Conservation (phyloP, 2,329 filamentous ascomycete genomes). For the Neonectria coccinea region DNA sequence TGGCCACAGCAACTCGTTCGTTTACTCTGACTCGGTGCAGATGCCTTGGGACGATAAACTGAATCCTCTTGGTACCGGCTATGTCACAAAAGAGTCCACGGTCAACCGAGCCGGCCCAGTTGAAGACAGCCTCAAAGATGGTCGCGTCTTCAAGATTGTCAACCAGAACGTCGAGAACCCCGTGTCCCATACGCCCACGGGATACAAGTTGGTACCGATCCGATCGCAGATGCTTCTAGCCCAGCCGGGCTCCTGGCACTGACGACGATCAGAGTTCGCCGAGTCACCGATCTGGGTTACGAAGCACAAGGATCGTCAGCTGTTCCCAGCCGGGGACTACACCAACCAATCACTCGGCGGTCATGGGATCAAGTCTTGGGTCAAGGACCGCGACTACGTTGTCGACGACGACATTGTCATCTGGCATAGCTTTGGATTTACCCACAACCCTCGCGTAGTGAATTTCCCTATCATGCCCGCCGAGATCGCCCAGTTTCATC, state of each 20-base stretch:
- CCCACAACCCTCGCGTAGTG: slow-evolving; percentile 71
- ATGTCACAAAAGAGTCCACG: slow-evolving; percentile 59
- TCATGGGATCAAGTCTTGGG: slow-evolving; percentile 60
- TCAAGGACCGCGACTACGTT: slow-evolving; percentile 60
- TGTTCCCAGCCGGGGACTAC: slow-evolving; percentile 57
- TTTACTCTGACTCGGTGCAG: slow-evolving; percentile 53
- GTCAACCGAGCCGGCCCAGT: slow-evolving; percentile 61
- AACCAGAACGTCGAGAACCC: slow-evolving; percentile 55
- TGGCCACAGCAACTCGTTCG: slow-evolving; percentile 61
- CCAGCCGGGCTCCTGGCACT: slow-evolving; percentile 54
- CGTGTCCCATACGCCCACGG: slow-evolving; percentile 55
- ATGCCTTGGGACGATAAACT: slow-evolving; percentile 59
- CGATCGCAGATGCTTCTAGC: slow-evolving; percentile 62
- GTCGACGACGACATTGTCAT: slow-evolving; percentile 64
- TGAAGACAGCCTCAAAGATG: slow-evolving; percentile 65
- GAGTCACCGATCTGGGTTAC: slow-evolving; percentile 58
- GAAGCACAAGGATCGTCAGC: slow-evolving; percentile 55
- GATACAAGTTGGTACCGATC: slow-evolving; percentile 59
- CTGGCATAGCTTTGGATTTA: slow-evolving; percentile 66
- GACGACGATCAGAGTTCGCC: slow-evolving; percentile 55
- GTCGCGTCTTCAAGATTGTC: slow-evolving; percentile 63
- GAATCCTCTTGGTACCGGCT: slow-evolving; percentile 73
- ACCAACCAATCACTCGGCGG: slow-evolving; percentile 60
- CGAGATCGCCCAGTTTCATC: slow-evolving; percentile 63
- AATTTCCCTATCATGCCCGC: slow-evolving; percentile 78